Percentiles rank a stretch among this genome's conserved stretches.
These are phyloP conservation scores for Neurospora sp. DNA, from an alignment of 495 filamentous ascomycete genomes.

Conservation along the genomic window DNA sequence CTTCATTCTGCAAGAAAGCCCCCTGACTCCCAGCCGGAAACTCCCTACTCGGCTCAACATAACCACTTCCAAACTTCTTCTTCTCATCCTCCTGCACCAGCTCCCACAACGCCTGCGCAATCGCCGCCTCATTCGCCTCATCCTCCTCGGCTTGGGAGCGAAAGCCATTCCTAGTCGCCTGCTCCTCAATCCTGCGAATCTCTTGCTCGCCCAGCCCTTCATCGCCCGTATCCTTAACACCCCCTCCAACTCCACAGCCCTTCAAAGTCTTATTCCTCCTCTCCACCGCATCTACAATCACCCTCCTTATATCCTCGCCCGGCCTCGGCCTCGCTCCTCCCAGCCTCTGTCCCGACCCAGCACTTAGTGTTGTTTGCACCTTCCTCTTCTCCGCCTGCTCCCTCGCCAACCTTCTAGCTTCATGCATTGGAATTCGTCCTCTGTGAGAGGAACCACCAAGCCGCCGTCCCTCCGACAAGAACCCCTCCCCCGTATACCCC, in stretches of 20 bases:
- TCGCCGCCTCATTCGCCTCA: slow-evolving; percentile 83
- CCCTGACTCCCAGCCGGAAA: slow-evolving; percentile 49
- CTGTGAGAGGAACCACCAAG: slow-evolving; percentile 34
- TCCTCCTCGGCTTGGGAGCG: slow-evolving; percentile 80
- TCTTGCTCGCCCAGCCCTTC: slow-evolving; percentile 50
- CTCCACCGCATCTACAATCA: slow-evolving; percentile 65
- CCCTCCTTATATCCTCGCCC: slow-evolving; percentile 62
- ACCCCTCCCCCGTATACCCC: slow-evolving; percentile 89
- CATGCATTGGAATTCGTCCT: slow-evolving; percentile 51
- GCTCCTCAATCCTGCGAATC: slow-evolving; percentile 50
- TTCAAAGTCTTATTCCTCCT: slow-evolving; percentile 51
- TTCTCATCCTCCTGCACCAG: slow-evolving; percentile 74
- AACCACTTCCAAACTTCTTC: slow-evolving; percentile 51
- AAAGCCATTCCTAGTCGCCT: slow-evolving; percentile 65
- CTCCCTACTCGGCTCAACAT: slow-evolving; percentile 52
- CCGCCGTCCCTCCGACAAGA: slow-evolving; percentile 63
- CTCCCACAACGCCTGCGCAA: slow-evolving; percentile 78
- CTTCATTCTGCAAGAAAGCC: slow-evolving; percentile 3
- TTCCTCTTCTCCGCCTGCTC: slow-evolving; percentile 65
- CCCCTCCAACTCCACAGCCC: slow-evolving; percentile 42
- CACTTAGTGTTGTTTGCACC: slow-evolving; percentile 22
- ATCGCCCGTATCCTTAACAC: slow-evolving; percentile 35
- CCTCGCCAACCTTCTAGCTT: slow-evolving; percentile 67
- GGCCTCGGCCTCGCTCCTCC: slow-evolving; percentile 53
- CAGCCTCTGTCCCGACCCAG: slow-evolving; percentile 62